phyloP scores from a whole-genome alignment of 2,329 filamentous ascomycete genomes.

The Pyricularia sp. region DNA sequence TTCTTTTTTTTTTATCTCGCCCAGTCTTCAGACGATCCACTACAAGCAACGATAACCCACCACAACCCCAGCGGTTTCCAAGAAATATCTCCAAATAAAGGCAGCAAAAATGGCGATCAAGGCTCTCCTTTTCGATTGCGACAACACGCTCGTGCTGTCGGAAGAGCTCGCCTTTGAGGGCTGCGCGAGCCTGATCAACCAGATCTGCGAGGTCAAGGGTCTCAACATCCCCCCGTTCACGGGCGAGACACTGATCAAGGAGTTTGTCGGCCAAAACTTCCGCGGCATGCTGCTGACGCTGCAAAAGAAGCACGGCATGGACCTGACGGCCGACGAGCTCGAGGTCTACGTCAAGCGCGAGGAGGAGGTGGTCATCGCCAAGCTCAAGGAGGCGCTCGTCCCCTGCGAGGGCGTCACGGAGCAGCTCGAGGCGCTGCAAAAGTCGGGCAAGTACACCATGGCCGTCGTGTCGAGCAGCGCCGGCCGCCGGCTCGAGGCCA shows the following conservation, averaged over 20 bases:
- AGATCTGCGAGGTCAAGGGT: conserved; percentile 63
- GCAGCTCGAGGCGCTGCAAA: conserved; percentile 55
- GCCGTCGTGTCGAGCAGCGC: conserved; percentile 78
- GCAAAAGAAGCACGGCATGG: conserved; percentile 66
- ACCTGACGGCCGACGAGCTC: conserved; percentile 57
- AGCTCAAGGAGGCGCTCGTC: conserved; percentile 57
- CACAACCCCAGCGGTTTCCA: background rate
- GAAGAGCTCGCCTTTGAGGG: conserved; percentile 88
- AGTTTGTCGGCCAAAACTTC: conserved; percentile 94
- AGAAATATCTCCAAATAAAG: background rate
- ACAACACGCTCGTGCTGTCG: conserved; percentile 91
- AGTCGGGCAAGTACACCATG: conserved; percentile 57
- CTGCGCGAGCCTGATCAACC: conserved; percentile 81
- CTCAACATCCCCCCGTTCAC: conserved; percentile 56
- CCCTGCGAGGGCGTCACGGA: conserved; percentile 62
- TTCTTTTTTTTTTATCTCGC: no score
- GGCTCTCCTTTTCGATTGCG: conserved; percentile 65
- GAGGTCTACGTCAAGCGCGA: conserved; percentile 67
- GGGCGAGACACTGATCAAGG: conserved; percentile 65
- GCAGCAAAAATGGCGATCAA: conserved; percentile 38
- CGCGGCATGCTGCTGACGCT: conserved; percentile 79
- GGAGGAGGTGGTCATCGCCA: conserved; percentile 75
- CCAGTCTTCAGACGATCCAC: background rate
- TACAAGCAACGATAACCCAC: background rate
- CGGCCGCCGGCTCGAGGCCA: conserved; percentile 66